Conservation (phyloP, 2,329 filamentous ascomycete genomes). For the Fusarium clavum region DNA sequence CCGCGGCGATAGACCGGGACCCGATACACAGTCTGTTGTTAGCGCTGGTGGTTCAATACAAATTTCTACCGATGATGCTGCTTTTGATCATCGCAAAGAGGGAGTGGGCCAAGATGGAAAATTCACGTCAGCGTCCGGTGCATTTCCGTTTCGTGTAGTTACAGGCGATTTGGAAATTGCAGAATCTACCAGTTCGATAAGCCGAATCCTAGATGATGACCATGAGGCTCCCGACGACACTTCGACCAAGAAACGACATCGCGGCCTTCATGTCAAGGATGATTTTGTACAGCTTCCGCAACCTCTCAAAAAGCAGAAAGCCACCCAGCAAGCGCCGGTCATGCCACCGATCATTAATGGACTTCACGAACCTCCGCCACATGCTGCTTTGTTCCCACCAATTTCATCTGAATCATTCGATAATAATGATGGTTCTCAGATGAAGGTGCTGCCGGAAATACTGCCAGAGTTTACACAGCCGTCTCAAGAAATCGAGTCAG, state of each 20-base stretch:
- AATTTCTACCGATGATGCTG: conserved; percentile 38
- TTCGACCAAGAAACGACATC: conserved; percentile 66
- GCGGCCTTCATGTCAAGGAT: conserved; percentile 63
- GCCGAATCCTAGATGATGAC: conserved; percentile 60
- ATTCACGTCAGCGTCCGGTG: conserved; percentile 39
- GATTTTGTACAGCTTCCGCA: conserved; percentile 73
- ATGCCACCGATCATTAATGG: conserved; percentile 75
- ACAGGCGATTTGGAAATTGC: conserved; percentile 54
- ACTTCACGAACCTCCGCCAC: conserved; percentile 70
- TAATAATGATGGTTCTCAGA: conserved; percentile 58
- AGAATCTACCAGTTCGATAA: conserved; percentile 58
- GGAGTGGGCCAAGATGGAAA: conserved; percentile 41
- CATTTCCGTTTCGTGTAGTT: conserved; percentile 56
- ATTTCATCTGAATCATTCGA: conserved; percentile 69
- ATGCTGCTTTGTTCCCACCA: conserved; percentile 71
- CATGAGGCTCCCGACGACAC: conserved; percentile 58
- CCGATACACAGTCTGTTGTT: conserved; percentile 32
- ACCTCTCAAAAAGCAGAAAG: conserved; percentile 73
- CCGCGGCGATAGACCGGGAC: conserved; percentile 52
- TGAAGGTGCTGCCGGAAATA: conserved; percentile 58
- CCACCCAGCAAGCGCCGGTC: conserved; percentile 62
- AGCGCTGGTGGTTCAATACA: conserved; percentile 33
- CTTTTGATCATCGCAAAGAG: conserved; percentile 41
- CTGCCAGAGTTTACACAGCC: conserved; percentile 57
- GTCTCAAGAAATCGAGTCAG: conserved; percentile 50